phyloP scores from a whole-genome alignment of 441 rosid species.

The Capsella rubella region DNA sequence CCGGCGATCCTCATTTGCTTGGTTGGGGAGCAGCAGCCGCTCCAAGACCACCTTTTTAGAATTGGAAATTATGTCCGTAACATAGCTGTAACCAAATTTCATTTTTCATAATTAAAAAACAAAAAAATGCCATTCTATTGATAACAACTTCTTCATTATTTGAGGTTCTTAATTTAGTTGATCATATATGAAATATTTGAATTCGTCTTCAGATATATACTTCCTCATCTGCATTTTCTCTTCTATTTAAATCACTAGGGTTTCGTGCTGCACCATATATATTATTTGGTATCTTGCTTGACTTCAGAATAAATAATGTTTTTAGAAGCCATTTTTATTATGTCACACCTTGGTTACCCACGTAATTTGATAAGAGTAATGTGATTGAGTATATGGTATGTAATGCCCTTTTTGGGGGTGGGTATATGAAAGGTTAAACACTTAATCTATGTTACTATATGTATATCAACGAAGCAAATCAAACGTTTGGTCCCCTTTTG shows the following conservation, averaged over 20 bases:
- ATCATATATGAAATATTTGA: constrained; percentile 32
- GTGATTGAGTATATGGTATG: constrained; percentile 8
- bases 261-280: constrained; percentile 5
- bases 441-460: constrained; percentile 18
- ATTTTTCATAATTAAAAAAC: constrained; percentile 10
- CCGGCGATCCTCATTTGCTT: constrained; percentile 43
- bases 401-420: constrained; percentile 1
- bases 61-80: constrained; percentile 30
- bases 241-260: constrained; percentile 25
- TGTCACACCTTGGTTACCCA: neutral
- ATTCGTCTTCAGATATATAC: constrained; percentile 12
- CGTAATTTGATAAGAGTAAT: neutral
- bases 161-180: constrained; percentile 16
- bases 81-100: constrained; percentile 31
- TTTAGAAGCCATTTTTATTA: neutral
- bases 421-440: neutral
- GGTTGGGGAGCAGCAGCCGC: constrained; percentile 43
- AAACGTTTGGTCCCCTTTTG: neutral
- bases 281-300: constrained; percentile 19
- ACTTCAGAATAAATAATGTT: neutral
- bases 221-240: constrained; percentile 21
- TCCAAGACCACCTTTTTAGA: constrained; percentile 44
- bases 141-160: constrained; percentile 26
- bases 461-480: constrained; percentile 17
- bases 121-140: constrained; percentile 16